Evolutionary conservation across 2,329 filamentous ascomycete genomes (phyloP), one percentile per base, ranked within the genome.

Genomic region (Juglanconis sp.): DNA sequence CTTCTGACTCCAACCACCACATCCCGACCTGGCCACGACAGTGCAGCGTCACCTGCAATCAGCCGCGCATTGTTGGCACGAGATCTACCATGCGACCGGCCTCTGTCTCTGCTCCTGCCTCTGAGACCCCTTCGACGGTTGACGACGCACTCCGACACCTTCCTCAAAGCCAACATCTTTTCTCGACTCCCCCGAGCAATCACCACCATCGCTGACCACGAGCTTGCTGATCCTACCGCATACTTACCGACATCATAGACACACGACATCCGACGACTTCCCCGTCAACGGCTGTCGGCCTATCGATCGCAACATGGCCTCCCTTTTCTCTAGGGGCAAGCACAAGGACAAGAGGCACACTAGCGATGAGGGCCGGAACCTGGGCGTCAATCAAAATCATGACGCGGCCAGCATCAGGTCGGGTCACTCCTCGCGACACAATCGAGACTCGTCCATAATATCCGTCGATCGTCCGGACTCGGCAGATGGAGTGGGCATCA

Each of bases 321-420:
- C 89, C 64, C 92, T 97, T 80, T 97, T 97, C 79, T 92, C 91
- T 70, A 86, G 92, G 71, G 90, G 88, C 77, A 95, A 92, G 78
- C 89, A 96, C 76, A 91, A 87, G 75, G 84, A 85, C 69, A 87
- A 87, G 73, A 84, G 87, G 72, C 80, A 81, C 68, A 75, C 80
- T 64, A 84, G 85, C 73, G 81, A 84, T 68, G 85, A 87, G 70
- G 79, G 80, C 67, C 80, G 80, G 66, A 81, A 82, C 66, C 70
- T 81, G 63, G 76, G 76, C 67, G 80, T 79, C 66, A 82, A 89
- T 24, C 67, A 81, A 84, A 69, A 86, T 89, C 67, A 87, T 81
- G 74, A 63, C 54, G 44, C 53, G 6, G 61, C 32, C 40, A 60
- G 58, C n/a, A 52, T 80, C 83, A 63, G 74, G 66, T 91, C 88